Percentiles rank a stretch among this genome's conserved stretches.
Evolutionary conservation across 2,329 filamentous ascomycete species (phyloP).

Genomic region (Trichoderma koningii): DNA sequence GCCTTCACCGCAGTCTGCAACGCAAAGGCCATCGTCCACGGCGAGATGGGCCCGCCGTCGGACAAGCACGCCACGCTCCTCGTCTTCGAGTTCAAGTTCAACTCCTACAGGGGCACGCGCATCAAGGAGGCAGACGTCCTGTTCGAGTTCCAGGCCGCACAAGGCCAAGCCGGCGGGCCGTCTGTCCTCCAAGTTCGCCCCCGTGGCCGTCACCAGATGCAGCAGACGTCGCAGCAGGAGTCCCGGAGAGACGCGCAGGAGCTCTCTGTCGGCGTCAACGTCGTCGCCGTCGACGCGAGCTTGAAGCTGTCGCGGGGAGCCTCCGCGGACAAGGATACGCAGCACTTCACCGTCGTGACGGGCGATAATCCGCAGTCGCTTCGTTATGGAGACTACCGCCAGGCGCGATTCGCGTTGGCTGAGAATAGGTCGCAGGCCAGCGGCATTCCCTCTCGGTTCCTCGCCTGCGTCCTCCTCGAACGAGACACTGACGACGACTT

Average conservation of each 20-base stretch:
- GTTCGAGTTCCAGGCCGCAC: not conserved
- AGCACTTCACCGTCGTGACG: too few relatives aligned
- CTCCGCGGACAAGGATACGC: too few relatives aligned
- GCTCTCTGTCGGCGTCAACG: not conserved
- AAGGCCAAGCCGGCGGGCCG: not conserved
- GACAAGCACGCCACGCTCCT: not conserved
- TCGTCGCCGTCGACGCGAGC: not conserved
- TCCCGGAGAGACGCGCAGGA: not conserved
- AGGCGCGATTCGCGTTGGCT: too few relatives aligned
- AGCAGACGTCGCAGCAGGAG: not conserved
- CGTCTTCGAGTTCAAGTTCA: not conserved
- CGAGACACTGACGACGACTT: too few relatives aligned
- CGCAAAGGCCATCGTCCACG: slow-evolving; percentile 3
- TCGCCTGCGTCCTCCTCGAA: too few relatives aligned
- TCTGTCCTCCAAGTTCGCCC: not conserved
- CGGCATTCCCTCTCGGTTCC: too few relatives aligned
- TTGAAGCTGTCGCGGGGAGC: not conserved
- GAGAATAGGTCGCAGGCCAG: too few relatives aligned
- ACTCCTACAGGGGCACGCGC: not conserved
- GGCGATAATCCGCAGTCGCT: too few relatives aligned
- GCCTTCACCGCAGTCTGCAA: not conserved
- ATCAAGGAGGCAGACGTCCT: slow-evolving; percentile 1
- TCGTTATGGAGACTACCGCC: too few relatives aligned
- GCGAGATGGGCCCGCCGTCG: not conserved
- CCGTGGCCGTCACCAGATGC: not conserved